Percentiles rank a stretch among this genome's conserved stretches.
phyloP scores from a whole-genome alignment of 108 stramenopile species.

The Skeletonema marinoi region DNA sequence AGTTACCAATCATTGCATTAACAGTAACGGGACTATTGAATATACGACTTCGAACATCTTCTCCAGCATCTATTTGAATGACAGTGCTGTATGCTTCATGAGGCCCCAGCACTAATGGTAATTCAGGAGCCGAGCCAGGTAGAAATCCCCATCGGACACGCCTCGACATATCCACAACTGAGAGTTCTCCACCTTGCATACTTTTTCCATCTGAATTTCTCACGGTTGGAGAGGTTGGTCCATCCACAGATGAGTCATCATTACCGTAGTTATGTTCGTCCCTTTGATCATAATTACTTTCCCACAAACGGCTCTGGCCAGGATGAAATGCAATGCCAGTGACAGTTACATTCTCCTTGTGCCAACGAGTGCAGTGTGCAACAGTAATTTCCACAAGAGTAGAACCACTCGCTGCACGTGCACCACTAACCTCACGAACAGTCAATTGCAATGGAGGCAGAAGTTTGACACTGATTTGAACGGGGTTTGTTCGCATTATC shows the following conservation, averaged over 20 bases:
- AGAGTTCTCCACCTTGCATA: constrained; percentile 55
- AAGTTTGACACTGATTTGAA: constrained; percentile 27
- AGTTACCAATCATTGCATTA: constrained; percentile 58
- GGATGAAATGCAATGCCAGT: constrained; percentile 86
- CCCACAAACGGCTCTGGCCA: constrained; percentile 63
- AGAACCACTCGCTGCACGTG: constrained; percentile 54
- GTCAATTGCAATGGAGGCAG: constrained; percentile 27
- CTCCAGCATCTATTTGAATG: constrained; percentile 70
- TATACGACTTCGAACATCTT: constrained; percentile 48
- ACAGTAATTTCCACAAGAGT: constrained; percentile 78
- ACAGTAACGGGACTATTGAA: constrained; percentile 79
- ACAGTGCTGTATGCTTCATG: constrained; percentile 76
- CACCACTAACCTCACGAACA: constrained; percentile 45
- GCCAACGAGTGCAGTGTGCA: constrained; percentile 66
- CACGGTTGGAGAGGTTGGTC: background rate
- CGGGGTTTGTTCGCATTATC: constrained; percentile 26
- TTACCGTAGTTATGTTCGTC: background rate
- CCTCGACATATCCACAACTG: constrained; percentile 74
- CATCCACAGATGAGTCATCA: background rate
- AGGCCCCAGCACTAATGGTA: constrained; percentile 67
- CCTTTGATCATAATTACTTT: background rate
- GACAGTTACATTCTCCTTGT: constrained; percentile 65
- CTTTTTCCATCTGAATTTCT: constrained; percentile 3
- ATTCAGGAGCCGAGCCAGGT: constrained; percentile 60
- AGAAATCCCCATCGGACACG: constrained; percentile 78